Conservation (phyloP, 192 early-diverging fungal species). For the Lobosporangium transversale region DNA sequence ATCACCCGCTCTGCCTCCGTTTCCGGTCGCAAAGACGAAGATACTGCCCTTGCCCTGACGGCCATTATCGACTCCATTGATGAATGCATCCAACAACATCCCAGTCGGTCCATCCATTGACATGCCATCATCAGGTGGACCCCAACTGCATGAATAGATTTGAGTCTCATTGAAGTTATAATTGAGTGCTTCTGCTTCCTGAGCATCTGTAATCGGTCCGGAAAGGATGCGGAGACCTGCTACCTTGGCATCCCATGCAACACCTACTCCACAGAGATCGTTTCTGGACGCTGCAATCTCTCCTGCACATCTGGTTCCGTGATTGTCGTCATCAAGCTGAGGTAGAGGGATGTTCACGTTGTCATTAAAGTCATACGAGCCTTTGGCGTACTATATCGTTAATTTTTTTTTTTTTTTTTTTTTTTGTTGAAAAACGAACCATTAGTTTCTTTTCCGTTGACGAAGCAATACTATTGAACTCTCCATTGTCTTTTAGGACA, state of each 20-base stretch:
- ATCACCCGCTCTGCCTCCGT: slow-evolving; percentile 82
- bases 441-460: too few species aligned
- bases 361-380: slow-evolving; percentile 97
- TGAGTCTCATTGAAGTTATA: slow-evolving; percentile 88
- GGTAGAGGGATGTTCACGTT: slow-evolving; percentile 80
- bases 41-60: slow-evolving; percentile 87
- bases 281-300: slow-evolving; percentile 95
- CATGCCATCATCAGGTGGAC: slow-evolving; percentile 89
- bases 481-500: too few species aligned
- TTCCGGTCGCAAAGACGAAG: slow-evolving; percentile 95
- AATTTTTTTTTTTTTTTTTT: too few species aligned
- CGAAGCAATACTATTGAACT: too few species aligned
- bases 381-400: slow-evolving; percentile 79
- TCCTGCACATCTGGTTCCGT: slow-evolving; percentile 98
- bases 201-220: slow-evolving; percentile 87
- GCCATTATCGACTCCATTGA: slow-evolving; percentile 87
- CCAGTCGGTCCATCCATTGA: slow-evolving; percentile 86
- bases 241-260: slow-evolving; percentile 89
- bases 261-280: slow-evolving; percentile 92
- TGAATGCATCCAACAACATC: slow-evolving; percentile 84
- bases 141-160: slow-evolving; percentile 98
- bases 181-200: slow-evolving; percentile 92
- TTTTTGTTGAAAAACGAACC: background rate
- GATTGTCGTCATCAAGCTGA: slow-evolving; percentile 78
- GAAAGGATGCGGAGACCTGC: slow-evolving; percentile 93